Evolutionary conservation across 352 stramenopile species (phyloP), one percentile per base, ranked within the genome.

Genomic region (Pythium brassicae): DNA sequence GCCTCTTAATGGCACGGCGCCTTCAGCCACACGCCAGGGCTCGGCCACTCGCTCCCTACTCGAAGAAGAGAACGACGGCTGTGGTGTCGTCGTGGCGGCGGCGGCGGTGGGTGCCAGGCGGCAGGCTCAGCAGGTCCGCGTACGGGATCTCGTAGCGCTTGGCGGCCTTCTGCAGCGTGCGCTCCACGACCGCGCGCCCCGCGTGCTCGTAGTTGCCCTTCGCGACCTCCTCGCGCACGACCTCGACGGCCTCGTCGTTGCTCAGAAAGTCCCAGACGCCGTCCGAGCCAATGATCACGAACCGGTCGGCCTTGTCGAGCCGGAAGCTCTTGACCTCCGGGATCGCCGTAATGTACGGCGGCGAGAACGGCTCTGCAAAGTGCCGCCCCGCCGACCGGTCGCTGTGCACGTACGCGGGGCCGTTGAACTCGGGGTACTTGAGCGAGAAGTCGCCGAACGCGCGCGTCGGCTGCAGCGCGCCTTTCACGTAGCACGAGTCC

Each of bases 261-360:
- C 65, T 88, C 44, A 98, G 76, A 46, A 97, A 96, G 74, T 99
- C 96, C 96, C 96, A 99, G n/a, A 99, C 70, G 14, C 96, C 96
- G 73, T 99, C 97, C 63, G 95, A 98, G 25, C 80, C 68, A 40
- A 99, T 89, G 50, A 99, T 88, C 50, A 99, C 68, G 71, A 99
- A 99, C 76, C 98, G 87, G 68, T 99, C 97, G 49, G 66, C 62
- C 2, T 72, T 68, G 26, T 71, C 62, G 15, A 94, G 65, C 45
- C 75, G 66, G 55, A 89, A 76, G 42, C 71, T 72, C 53, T 76
- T 73, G 40, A 96, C 69, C 50, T 97, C 88, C 2, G 92, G 92
- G 20, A 86, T 88, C 46, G 90, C 85, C 11, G 83, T 91, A 58
- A 98, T 97, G 74, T 98, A 98, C 14, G 92, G 92, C 15, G 92